Conservation (phyloP, 2,329 filamentous ascomycete species). For the Phyllosticta paracitricarpa region DNA sequence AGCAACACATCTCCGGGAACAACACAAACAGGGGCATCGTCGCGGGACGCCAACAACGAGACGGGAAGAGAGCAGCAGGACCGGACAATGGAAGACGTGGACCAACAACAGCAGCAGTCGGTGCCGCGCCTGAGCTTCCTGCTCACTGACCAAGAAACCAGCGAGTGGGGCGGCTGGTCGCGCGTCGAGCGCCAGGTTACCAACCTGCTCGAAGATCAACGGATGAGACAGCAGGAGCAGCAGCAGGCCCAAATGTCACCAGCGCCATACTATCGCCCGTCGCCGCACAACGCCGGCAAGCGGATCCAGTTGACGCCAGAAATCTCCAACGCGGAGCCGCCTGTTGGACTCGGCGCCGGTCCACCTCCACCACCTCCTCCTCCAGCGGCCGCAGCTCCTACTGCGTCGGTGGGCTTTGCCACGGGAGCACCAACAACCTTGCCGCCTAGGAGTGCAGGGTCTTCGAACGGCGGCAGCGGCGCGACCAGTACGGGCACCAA, state of each 20-base stretch:
- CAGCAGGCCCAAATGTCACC: conserved; percentile 4
- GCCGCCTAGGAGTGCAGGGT: conserved; percentile 13
- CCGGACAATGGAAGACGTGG: conserved; percentile 23
- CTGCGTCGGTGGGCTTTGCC: conserved; percentile 1
- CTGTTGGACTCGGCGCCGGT: background rate
- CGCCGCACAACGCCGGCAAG: conserved; percentile 28
- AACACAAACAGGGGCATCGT: conserved; percentile 1
- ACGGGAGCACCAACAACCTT: conserved; percentile 36
- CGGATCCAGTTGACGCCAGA: conserved; percentile 25
- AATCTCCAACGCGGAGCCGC: background rate
- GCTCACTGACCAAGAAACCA: conserved; percentile 46
- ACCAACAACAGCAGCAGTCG: conserved; percentile 20
- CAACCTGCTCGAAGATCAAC: conserved; percentile 42
- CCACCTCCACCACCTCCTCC: background rate
- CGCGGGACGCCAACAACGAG: conserved; percentile 9
- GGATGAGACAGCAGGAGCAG: conserved; percentile 12
- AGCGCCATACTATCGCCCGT: conserved; percentile 21
- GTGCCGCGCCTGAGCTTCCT: conserved; percentile 41
- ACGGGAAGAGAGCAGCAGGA: conserved; percentile 18
- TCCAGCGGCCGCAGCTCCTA: background rate
- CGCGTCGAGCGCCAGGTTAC: conserved; percentile 56
- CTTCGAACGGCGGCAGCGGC: conserved; percentile 31
- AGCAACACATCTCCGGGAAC: background rate
- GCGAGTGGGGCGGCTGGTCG: conserved; percentile 75
- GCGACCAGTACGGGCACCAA: conserved; percentile 15